Conservation (phyloP, 306 rosid species). For the Fragaria ananassa region DNA sequence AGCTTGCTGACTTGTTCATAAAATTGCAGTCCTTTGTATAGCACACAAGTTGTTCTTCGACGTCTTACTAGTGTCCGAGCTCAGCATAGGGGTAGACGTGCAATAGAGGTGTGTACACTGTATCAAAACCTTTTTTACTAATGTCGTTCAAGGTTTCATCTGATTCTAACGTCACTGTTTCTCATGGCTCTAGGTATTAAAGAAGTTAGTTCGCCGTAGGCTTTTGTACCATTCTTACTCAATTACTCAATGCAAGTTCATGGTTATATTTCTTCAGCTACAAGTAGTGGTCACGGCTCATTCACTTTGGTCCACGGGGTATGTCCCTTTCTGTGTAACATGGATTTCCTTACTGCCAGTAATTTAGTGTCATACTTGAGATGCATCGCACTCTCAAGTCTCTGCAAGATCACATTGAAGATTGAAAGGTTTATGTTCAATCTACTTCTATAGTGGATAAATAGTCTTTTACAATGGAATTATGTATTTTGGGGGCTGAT, state of each 20-base stretch:
- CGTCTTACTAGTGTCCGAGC: constrained; percentile 78
- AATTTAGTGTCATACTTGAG: background rate
- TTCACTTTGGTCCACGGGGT: constrained; percentile 96
- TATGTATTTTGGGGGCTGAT: background rate
- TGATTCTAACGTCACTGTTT: constrained; percentile 13
- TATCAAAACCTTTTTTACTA: background rate
- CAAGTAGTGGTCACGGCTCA: constrained; percentile 49
- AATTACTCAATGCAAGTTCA: constrained; percentile 90
- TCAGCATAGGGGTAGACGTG: constrained; percentile 88
- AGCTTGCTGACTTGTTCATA: constrained; percentile 26
- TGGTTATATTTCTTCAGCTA: constrained; percentile 71
- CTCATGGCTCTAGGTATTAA: constrained; percentile 55
- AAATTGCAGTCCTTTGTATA: constrained; percentile 71
- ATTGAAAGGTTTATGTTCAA: background rate
- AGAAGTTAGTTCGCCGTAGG: constrained; percentile 73
- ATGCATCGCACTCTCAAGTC: constrained; percentile 18
- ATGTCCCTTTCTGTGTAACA: constrained; percentile 30
- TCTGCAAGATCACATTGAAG: constrained; percentile 10
- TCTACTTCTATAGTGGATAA: background rate
- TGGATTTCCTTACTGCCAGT: constrained; percentile 16
- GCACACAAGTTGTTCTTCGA: constrained; percentile 79
- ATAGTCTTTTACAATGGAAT: background rate
- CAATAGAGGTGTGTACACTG: constrained; percentile 67
- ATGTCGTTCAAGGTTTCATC: background rate
- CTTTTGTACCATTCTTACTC: constrained; percentile 94